Evolutionary conservation across 1,284 basidiomycete species (phyloP).

Genomic region (Papiliotrema flavescens): DNA sequence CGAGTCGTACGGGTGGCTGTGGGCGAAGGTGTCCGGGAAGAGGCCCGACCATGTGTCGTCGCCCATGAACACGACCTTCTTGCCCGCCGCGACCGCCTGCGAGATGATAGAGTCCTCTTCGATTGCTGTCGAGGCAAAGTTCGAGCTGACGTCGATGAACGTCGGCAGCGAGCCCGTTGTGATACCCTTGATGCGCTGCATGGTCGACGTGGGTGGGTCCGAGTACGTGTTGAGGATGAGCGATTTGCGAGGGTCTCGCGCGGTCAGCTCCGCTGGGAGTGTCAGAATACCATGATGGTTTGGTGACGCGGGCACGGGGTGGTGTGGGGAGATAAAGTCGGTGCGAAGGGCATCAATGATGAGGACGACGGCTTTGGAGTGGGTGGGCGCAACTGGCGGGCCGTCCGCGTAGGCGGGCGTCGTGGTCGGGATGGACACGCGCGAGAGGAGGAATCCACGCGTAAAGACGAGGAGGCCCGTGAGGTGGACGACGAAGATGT

Average conservation of each 20-base stretch:
- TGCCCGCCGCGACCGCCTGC: constrained; percentile 52
- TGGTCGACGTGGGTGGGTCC: constrained; percentile 92
- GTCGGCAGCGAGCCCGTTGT: constrained; percentile 95
- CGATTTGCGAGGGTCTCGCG: constrained; percentile 62
- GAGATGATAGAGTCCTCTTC: constrained; percentile 78
- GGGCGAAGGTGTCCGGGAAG: constrained; percentile 73
- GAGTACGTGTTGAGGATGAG: constrained; percentile 85
- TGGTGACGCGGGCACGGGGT: constrained; percentile 58
- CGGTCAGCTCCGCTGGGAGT: constrained; percentile 69
- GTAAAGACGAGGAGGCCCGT: constrained; percentile 66
- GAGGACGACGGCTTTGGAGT: constrained; percentile 74
- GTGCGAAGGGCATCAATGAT: constrained; percentile 92
- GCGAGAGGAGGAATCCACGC: constrained; percentile 79
- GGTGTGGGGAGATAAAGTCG: constrained; percentile 79
- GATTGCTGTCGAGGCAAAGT: constrained; percentile 82
- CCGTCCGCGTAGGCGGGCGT: constrained; percentile 49
- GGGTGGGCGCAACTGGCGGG: constrained; percentile 58
- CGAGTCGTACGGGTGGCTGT: constrained; percentile 83
- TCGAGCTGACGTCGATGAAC: constrained; percentile 88
- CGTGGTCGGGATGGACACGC: constrained; percentile 67
- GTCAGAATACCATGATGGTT: constrained; percentile 79
- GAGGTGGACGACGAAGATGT: constrained; percentile 55
- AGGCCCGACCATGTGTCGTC: constrained; percentile 95
- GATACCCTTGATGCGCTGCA: constrained; percentile 92
- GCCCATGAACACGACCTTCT: constrained; percentile 69